Conservation (phyloP, 1,284 basidiomycete species). For the Sporisorium scitamineum region DNA sequence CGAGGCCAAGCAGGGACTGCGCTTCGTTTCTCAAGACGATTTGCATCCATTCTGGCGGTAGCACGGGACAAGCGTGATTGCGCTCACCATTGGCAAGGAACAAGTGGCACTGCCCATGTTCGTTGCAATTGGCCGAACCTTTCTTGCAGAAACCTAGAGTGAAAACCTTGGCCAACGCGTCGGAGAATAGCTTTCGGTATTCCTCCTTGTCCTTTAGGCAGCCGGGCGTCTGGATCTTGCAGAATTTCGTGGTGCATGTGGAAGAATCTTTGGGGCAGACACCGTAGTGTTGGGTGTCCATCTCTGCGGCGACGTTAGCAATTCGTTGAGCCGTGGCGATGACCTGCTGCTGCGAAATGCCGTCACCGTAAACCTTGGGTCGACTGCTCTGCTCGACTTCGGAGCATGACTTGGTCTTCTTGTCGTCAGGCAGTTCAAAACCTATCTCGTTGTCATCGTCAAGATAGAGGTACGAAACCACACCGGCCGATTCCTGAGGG, state of each 20-base stretch:
- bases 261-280: background rate
- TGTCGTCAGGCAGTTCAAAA: background rate
- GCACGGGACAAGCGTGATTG: too few relatives aligned
- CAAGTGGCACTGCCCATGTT: background rate
- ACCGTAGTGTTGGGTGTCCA: background rate
- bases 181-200: background rate
- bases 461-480: background rate
- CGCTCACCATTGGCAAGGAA: background rate
- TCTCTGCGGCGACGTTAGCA: background rate
- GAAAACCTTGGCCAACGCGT: background rate
- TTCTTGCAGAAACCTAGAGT: background rate
- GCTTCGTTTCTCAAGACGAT: too few relatives aligned
- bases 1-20: too few relatives aligned
- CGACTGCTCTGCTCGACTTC: background rate
- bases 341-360: background rate
- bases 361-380: background rate
- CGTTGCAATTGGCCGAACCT: background rate
- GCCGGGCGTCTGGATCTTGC: background rate
- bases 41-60: too few relatives aligned
- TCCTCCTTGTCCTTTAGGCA: conserved; percentile 5
- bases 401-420: background rate
- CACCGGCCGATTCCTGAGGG: background rate
- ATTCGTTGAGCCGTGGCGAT: background rate
- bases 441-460: background rate
- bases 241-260: background rate